These are phyloP conservation scores for Phylloporus scabripes DNA, from an alignment of 768 basidiomycete genomes.

Conservation along the genomic window DNA sequence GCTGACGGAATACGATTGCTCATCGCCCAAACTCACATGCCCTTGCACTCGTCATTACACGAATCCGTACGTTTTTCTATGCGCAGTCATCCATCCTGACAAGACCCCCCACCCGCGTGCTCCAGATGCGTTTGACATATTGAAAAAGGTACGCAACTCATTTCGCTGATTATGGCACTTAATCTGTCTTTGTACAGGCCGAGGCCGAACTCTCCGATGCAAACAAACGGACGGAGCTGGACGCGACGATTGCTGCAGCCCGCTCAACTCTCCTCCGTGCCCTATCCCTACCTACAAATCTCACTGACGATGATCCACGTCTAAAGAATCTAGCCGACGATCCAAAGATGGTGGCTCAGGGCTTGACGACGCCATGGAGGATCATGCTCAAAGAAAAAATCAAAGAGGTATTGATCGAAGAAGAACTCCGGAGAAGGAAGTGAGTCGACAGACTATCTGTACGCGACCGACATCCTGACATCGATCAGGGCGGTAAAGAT, in stretches of 20 bases:
- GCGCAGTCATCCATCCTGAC: conserved; percentile 94
- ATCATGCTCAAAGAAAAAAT: conserved; percentile 61
- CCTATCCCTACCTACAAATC: conserved; percentile 55
- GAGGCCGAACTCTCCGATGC: conserved; percentile 79
- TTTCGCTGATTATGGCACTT: background rate
- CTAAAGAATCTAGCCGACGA: conserved; percentile 42
- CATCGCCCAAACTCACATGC: background rate
- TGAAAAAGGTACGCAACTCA: conserved; percentile 69
- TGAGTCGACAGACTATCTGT: conserved; percentile 33
- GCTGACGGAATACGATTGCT: conserved; percentile 18
- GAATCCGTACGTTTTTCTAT: conserved; percentile 39
- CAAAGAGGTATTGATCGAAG: conserved; percentile 85
- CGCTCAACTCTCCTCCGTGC: conserved; percentile 62
- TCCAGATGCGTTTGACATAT: conserved; percentile 87
- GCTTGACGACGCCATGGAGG: conserved; percentile 54
- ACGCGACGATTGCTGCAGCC: conserved; percentile 73
- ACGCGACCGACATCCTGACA: conserved; percentile 1
- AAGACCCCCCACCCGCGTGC: conserved; percentile 86
- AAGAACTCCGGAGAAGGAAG: conserved; percentile 83
- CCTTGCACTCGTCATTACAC: background rate
- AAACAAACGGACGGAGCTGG: conserved; percentile 73
- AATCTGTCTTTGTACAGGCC: conserved; percentile 44
- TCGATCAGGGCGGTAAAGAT: conserved; percentile 76
- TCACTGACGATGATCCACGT: conserved; percentile 52
- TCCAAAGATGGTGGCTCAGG: conserved; percentile 28